Evolutionary conservation across 2,329 filamentous ascomycete genomes (phyloP).

Genomic region (Cladosporium sp.): DNA sequence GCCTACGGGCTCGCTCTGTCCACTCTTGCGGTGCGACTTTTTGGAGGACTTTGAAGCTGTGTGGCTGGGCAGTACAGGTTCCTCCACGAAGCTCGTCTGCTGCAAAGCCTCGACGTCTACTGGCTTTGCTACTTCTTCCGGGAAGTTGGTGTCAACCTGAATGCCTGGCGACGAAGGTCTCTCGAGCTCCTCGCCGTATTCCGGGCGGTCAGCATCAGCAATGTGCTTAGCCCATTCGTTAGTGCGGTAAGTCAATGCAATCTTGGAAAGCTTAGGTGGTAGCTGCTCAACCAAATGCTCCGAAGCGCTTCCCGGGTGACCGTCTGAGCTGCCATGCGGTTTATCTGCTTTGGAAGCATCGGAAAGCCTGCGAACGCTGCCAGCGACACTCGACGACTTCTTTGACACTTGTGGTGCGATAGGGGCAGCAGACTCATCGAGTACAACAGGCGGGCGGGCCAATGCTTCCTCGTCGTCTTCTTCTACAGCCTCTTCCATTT

Average conservation of each 20-base stretch:
- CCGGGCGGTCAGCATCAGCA: slow-evolving; percentile 68
- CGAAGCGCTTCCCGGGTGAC: slow-evolving; percentile 8
- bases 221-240: slow-evolving; percentile 97
- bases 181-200: slow-evolving; percentile 50
- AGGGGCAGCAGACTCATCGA: slow-evolving; percentile 1
- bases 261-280: slow-evolving; percentile 66
- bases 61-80: slow-evolving; percentile 49
- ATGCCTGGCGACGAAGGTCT: slow-evolving; percentile 35
- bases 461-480: slow-evolving; percentile 23
- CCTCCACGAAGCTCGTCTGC: neutral
- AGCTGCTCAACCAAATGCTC: slow-evolving; percentile 56
- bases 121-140: slow-evolving; percentile 16
- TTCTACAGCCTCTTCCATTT: slow-evolving; percentile 14
- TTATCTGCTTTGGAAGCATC: neutral
- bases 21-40: slow-evolving; percentile 16
- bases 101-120: slow-evolving; percentile 17
- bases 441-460: slow-evolving; percentile 6
- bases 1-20: neutral
- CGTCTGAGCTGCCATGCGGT: neutral
- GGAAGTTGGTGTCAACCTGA: slow-evolving; percentile 26
- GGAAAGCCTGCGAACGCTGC: neutral
- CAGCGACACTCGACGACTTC: neutral
- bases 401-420: neutral
- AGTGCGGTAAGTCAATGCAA: slow-evolving; percentile 79
- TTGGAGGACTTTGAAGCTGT: slow-evolving; percentile 11